Evolutionary conservation across 495 filamentous ascomycete genomes (phyloP).

Genomic region (Aspergillus sparsus): DNA sequence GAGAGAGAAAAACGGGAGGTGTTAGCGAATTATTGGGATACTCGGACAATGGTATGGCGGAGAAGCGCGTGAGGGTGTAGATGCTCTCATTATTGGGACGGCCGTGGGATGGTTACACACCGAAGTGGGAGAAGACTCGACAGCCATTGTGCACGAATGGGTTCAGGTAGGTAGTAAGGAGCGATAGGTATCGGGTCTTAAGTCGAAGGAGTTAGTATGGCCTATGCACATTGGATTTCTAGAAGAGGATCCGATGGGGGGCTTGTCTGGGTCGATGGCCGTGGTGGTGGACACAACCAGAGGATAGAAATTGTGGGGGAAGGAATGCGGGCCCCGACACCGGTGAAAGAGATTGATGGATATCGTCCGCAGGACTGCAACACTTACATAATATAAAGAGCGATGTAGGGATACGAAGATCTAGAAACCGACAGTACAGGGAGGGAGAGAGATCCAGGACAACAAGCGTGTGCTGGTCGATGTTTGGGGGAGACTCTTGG

Average conservation of each 20-base stretch:
- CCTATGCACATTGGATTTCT: conserved; percentile 2
- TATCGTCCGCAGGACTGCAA: conserved; percentile 4
- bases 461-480: conserved; percentile 18
- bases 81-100: neutral
- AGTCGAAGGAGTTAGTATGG: conserved; percentile 16
- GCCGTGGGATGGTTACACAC: conserved; percentile 29
- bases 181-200: neutral
- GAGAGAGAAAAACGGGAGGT: conserved; percentile 5
- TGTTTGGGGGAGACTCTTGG: conserved; percentile 17
- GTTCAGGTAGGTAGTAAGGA: neutral
- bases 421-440: neutral
- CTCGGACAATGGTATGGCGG: conserved; percentile 14
- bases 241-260: conserved; percentile 1
- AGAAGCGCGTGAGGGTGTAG: neutral
- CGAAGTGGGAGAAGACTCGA: conserved; percentile 34
- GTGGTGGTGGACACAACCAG: conserved; percentile 17
- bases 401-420: conserved; percentile 16
- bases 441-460: conserved; percentile 13
- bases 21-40: conserved; percentile 19
- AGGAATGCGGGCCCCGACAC: conserved; percentile 19
- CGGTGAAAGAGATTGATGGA: conserved; percentile 9
- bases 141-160: conserved; percentile 36
- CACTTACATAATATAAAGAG: conserved; percentile 20
- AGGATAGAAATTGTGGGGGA: conserved; percentile 24
- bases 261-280: conserved; percentile 19